Base-by-base conservation (phyloP, 2,329 filamentous ascomycete genomes). In the Colletotrichum echinochloae region DNA sequence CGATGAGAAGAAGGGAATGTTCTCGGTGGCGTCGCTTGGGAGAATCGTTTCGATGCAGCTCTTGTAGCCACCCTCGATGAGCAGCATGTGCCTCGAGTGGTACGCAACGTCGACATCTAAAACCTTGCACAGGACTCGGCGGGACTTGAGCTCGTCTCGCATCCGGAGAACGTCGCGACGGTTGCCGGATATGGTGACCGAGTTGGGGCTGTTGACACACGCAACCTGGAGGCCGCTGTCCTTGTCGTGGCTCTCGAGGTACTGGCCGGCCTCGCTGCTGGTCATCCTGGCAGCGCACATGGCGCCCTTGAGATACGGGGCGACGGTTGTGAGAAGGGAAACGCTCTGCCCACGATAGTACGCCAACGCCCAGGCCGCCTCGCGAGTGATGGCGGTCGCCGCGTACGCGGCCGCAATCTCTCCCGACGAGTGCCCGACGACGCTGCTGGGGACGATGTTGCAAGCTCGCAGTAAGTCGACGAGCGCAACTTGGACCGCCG, bases 401-500 rank as follows among this genome's bases (percentile, higher is more conserved):
- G 83, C 81, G 64, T 81, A 83, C 0, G 84, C 83, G 8, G 83
- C 84, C 0, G 83, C 83, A 39, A 85, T 81, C 64, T 86, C 84
- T 2, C 84, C 84, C 0, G 83, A 85, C 0, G 83, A 85, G 71
- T 86, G 84, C 0, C 84, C 83, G 9, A 85, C 76, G 4, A 84
- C 81, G 23, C 77, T 74, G 7, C 68, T 71, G 2, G 82, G 80
- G 1, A 54, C 60, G 39, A 84, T 74, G 12, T 73, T 75, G 18
- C 81, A 77, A 3, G 78, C 77, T 11, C 65, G 61, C 5, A 84
- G 73, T 5, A 85, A 76, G 44, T 84, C 82, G 1, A 84, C 78
- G 1, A 84, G 75, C 3, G 83, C 83, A 33, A 84, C 73, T 48
- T 85, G 83, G 16, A 85, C 66, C 2, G 79, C 80, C 1, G 83